Evolutionary conservation across 352 stramenopile species (phyloP), one percentile per base, ranked within the genome.

Genomic region (Phytopythium delawarense): DNA sequence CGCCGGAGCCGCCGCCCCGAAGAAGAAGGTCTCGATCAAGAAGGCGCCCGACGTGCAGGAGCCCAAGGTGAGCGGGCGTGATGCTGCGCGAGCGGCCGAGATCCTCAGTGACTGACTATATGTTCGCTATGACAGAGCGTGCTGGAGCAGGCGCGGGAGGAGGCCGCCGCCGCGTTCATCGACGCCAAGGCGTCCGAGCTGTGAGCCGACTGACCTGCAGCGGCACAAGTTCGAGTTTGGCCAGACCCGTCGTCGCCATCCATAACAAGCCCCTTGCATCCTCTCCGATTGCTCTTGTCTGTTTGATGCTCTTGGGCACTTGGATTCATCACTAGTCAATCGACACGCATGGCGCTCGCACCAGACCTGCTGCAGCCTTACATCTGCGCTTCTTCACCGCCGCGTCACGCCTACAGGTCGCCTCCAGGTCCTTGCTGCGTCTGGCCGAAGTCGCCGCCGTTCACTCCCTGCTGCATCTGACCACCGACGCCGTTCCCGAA

Each of bases 91-190:
- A 32, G 28, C 28, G 28, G 28, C 2, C 28, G 28, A 7, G 28
- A 32, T 32, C 28, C 0, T 32, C 28, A 32, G 28, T 32, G 28
- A 32, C 28, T 32, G 28, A 32, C 28, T 3, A 7, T 32, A 3
- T 32, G 28, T 32, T 32, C 5, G 28, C 28, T 7, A 32, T 7
- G 28, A 32, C 52, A 84, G 75, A 81, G 75, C 62, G 57, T 84
- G 42, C 55, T 81, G 61, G 65, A 84, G 21, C 61, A 76, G 1
- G 75, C 75, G 11, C 75, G 75, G 30, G 67, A 67, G 58, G 72
- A 83, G 63, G 65, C 69, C 4, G 70, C 70, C 40, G 59, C 55
- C 12, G 72, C 72, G 1, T 84, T 34, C 21, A 30, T 23, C 44
- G 56, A 56, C 3, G 34, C 30, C 18, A 45, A 58, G 30, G 32